Conservation (phyloP, 148 eudicot species). For the Heliamphora exappendiculata region DNA sequence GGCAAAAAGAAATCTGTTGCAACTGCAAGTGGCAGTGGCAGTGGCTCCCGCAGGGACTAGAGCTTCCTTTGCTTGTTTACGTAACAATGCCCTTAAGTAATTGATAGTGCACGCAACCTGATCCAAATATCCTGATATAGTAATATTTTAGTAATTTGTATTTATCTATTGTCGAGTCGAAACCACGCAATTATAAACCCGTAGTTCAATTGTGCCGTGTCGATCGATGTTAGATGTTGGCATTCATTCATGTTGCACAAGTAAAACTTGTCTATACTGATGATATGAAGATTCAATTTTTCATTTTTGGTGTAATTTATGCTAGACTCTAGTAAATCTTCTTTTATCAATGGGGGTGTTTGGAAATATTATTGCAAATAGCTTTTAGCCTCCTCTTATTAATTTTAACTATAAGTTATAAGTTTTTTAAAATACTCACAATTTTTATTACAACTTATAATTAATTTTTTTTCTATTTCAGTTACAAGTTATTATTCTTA, state of each 20-base stretch:
- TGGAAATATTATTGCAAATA: too few species aligned
- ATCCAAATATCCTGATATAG: too few species aligned
- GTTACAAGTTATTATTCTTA: too few species aligned
- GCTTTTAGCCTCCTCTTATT: too few species aligned
- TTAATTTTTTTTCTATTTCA: too few species aligned
- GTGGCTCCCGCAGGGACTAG: constrained; percentile 34
- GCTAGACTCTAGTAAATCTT: not conserved
- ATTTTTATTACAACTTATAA: too few species aligned
- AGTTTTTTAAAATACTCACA: too few species aligned
- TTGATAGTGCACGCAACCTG: too few species aligned
- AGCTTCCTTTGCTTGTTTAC: not conserved
- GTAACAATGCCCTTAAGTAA: too few species aligned
- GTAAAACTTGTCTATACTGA: not conserved
- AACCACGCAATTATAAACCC: not conserved
- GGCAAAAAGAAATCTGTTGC: constrained; percentile 49
- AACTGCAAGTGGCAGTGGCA: constrained; percentile 23
- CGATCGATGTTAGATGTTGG: not conserved
- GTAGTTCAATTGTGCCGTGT: not conserved
- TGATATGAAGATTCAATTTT: not conserved
- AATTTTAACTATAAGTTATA: too few species aligned
- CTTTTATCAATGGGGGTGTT: too few species aligned
- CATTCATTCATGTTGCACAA: not conserved
- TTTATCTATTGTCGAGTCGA: not conserved
- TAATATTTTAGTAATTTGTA: too few species aligned
- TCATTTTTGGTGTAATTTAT: not conserved